Conservation (phyloP, 2,329 filamentous ascomycete genomes). For the Botrytis galanthina region DNA sequence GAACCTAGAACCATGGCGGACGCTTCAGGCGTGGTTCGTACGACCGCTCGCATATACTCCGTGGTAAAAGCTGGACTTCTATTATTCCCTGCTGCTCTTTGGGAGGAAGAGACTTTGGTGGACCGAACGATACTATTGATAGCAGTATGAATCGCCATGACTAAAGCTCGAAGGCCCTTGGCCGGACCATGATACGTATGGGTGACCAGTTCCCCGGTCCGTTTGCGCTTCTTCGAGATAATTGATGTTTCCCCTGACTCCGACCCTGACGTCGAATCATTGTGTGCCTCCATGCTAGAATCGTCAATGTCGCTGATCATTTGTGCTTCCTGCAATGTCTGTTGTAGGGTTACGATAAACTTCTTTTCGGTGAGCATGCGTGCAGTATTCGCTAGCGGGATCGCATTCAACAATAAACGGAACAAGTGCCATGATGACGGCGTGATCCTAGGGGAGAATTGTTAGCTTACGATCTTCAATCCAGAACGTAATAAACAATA, state of each 20-base stretch:
- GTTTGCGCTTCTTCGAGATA: conserved; percentile 39
- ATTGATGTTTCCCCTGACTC: conserved; percentile 36
- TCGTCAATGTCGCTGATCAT: conserved; percentile 36
- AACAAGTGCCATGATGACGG: conserved; percentile 58
- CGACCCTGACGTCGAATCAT: conserved; percentile 18
- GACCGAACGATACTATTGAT: conserved; percentile 29
- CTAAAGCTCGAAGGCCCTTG: conserved; percentile 21
- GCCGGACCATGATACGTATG: conserved; percentile 10
- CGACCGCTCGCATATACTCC: conserved; percentile 37
- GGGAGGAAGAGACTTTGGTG: conserved; percentile 21
- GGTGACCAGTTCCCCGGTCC: conserved; percentile 31
- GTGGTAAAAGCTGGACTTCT: conserved; percentile 29
- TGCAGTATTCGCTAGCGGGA: conserved; percentile 68
- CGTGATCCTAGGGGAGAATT: conserved; percentile 23
- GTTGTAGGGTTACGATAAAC: conserved; percentile 65
- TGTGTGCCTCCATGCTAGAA: conserved; percentile 20
- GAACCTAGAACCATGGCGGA: conserved; percentile 35
- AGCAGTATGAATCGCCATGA: conserved; percentile 30
- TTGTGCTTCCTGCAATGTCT: conserved; percentile 58
- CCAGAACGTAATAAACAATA: conserved; percentile 4
- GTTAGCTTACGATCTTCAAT: background rate
- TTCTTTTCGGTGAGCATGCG: conserved; percentile 68
- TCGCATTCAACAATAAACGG: conserved; percentile 57
- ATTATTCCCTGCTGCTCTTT: conserved; percentile 14
- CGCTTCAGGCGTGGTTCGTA: conserved; percentile 35